phyloP scores from a whole-genome alignment of 164 flowering plant genomes.

The Euptelea pleiosperma region DNA sequence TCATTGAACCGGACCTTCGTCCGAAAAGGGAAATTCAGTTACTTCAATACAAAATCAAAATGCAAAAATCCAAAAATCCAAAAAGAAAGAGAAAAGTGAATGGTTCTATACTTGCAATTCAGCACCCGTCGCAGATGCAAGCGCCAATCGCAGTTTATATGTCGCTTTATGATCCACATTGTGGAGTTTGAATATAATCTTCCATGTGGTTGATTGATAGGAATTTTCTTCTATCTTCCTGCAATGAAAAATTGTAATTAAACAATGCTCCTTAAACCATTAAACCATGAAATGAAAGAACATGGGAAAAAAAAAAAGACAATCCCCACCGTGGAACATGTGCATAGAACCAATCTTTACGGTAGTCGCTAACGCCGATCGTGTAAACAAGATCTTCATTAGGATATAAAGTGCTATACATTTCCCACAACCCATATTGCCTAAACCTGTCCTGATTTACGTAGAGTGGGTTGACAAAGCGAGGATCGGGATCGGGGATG shows the following conservation, averaged over 20 bases:
- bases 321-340: slow-evolving; percentile 57
- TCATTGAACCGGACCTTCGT: slow-evolving; percentile 14
- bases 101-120: slow-evolving; percentile 31
- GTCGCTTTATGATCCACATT: slow-evolving; percentile 10
- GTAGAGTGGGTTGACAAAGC: slow-evolving; percentile 56
- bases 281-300: no score
- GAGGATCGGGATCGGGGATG: slow-evolving; percentile 69
- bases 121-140: slow-evolving; percentile 28
- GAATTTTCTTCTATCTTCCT: slow-evolving; percentile 35
- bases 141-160: slow-evolving; percentile 21
- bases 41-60: no score
- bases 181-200: slow-evolving; percentile 28
- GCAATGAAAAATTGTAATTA: no score
- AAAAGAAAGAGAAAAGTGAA: no score
- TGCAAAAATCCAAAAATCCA: no score
- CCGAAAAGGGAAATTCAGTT: no score
- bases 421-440: slow-evolving; percentile 84
- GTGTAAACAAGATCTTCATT: slow-evolving; percentile 54
- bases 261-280: no score
- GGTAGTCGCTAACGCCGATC: slow-evolving; percentile 47
- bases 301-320: no score
- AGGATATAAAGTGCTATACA: slow-evolving; percentile 60
- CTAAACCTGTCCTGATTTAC: slow-evolving; percentile 69
- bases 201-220: slow-evolving; percentile 53
- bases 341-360: slow-evolving; percentile 75